Evolutionary conservation across 2,329 filamentous ascomycete genomes (phyloP).

Genomic region (Davidsoniella neocaledoniae): DNA sequence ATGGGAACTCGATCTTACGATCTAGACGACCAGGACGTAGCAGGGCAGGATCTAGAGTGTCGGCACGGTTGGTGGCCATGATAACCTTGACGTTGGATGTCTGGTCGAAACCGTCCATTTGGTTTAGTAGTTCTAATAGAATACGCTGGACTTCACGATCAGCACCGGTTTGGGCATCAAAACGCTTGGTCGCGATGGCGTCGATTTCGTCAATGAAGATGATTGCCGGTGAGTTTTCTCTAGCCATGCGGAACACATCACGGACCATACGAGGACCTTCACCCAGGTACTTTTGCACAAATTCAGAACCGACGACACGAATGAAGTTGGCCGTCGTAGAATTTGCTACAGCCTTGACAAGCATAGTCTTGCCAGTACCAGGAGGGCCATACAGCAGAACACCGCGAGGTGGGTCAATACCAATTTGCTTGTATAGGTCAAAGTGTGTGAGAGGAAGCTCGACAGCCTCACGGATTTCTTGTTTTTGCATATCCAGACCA

Average conservation of each 20-base stretch:
- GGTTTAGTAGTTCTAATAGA: conserved; percentile 88
- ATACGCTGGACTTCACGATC: conserved; percentile 98
- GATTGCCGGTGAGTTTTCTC: conserved; percentile 93
- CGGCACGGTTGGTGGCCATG: conserved; percentile 97
- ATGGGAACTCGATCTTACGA: conserved; percentile 98
- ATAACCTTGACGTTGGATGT: conserved; percentile 99
- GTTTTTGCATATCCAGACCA: conserved; percentile 98
- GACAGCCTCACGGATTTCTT: conserved; percentile 95
- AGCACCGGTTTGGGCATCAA: conserved; percentile 94
- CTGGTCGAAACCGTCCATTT: conserved; percentile 99
- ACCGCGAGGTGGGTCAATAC: conserved; percentile 92
- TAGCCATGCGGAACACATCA: conserved; percentile 97
- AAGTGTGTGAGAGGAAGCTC: conserved; percentile 95
- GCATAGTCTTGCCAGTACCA: conserved; percentile 91
- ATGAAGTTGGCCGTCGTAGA: conserved; percentile 97
- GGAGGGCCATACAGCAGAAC: conserved; percentile 92
- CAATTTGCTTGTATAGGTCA: conserved; percentile 97
- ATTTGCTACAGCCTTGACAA: conserved; percentile 96
- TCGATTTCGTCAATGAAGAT: conserved; percentile 99
- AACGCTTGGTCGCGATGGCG: conserved; percentile 96
- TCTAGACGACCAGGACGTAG: conserved; percentile 90
- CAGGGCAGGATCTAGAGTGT: conserved; percentile 88
- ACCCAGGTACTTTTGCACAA: conserved; percentile 96
- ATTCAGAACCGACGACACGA: conserved; percentile 92
- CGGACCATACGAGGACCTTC: conserved; percentile 98